Percentiles rank a stretch among this genome's conserved stretches.
phyloP scores from a whole-genome alignment of 75 land plant species.

The Isoetes taiwanensis region DNA sequence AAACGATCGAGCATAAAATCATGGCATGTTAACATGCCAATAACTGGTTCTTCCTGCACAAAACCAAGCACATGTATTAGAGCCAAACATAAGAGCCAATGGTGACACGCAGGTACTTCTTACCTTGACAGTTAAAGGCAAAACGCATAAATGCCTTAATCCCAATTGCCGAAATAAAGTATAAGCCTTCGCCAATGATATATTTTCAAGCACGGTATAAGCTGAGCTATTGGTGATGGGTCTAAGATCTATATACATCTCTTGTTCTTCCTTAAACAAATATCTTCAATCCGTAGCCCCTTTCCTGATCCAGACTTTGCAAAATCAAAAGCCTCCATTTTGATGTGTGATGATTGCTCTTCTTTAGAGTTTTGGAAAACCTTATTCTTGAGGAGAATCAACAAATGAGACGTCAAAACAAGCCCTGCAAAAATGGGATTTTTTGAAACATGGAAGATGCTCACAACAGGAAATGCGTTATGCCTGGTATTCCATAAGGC shows the following conservation, averaged over 20 bases:
- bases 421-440: neutral
- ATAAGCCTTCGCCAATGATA: slow-evolving; percentile 3
- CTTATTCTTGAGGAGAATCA: neutral
- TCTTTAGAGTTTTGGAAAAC: neutral
- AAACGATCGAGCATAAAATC: neutral
- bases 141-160: neutral
- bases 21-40: neutral
- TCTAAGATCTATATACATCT: neutral
- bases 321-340: neutral
- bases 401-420: neutral
- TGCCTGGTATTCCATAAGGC: neutral
- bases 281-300: neutral
- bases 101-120: neutral
- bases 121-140: neutral
- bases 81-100: neutral
- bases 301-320: neutral
- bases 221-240: neutral
- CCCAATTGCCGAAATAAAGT: neutral
- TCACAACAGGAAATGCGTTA: neutral
- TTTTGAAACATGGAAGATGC: slow-evolving; percentile 16
- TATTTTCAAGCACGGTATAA: slow-evolving; percentile 1
- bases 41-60: neutral
- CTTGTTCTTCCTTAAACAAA: neutral
- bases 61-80: neutral
- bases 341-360: neutral